Conservation (phyloP, 2,329 filamentous ascomycete species). For the Drechslerella dactyloides region DNA sequence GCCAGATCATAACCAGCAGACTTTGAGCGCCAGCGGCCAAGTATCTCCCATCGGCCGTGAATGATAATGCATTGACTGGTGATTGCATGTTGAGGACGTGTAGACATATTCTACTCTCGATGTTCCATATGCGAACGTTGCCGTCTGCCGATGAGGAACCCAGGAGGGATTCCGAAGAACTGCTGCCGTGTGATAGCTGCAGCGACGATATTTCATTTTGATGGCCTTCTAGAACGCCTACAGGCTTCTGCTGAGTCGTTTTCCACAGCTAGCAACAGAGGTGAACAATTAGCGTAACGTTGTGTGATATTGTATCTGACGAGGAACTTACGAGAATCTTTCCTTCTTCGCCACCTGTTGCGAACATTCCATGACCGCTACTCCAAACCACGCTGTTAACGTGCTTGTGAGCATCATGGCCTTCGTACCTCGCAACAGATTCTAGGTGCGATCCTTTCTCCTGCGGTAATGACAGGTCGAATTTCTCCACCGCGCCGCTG, state of each 20-base stretch:
- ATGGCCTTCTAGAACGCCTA: conserved; percentile 45
- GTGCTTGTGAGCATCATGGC: conserved; percentile 45
- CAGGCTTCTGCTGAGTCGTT: conserved; percentile 37
- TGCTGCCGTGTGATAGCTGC: conserved; percentile 23
- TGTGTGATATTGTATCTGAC: background rate
- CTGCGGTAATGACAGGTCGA: conserved; percentile 23
- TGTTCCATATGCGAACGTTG: conserved; percentile 44
- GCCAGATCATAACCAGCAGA: conserved; percentile 47
- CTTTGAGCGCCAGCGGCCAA: conserved; percentile 38
- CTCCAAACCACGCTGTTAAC: conserved; percentile 41
- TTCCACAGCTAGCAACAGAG: conserved; percentile 33
- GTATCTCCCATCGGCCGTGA: conserved; percentile 44
- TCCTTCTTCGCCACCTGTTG: conserved; percentile 41
- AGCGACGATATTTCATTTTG: conserved; percentile 36
- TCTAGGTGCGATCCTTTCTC: conserved; percentile 27
- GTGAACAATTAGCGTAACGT: background rate
- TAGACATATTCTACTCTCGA: conserved; percentile 45
- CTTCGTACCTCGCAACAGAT: conserved; percentile 27
- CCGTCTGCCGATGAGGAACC: conserved; percentile 44
- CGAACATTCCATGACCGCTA: conserved; percentile 32
- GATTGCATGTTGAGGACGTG: conserved; percentile 49
- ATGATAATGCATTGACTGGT: conserved; percentile 32
- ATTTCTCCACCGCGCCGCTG: conserved; percentile 46
- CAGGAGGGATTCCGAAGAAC: conserved; percentile 29
- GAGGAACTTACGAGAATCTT: conserved; percentile 38